These are phyloP conservation scores for Abelmoschus esculentus DNA, from an alignment of 345 rosid species.

Conservation along the genomic window DNA sequence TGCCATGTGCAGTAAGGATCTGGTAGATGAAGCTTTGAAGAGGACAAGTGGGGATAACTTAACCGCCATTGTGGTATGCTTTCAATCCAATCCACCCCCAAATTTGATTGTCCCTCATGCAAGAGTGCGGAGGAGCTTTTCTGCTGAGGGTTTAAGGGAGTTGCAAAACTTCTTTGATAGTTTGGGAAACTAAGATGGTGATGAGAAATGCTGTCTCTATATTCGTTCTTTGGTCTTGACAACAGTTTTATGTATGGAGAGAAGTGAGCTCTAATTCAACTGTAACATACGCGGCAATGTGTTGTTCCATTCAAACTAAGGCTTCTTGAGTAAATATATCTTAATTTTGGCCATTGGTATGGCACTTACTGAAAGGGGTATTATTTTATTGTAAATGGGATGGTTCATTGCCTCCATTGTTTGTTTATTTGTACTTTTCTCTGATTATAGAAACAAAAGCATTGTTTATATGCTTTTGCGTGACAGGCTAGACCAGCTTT, in stretches of 20 bases:
- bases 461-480: background rate
- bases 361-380: no score
- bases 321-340: no score
- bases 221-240: background rate
- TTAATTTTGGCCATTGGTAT: no score
- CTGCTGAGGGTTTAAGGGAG: constrained; percentile 58
- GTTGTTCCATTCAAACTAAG: constrained; percentile 13
- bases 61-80: constrained; percentile 66
- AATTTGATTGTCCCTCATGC: constrained; percentile 54
- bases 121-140: constrained; percentile 25
- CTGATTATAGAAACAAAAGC: background rate
- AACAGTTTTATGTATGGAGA: constrained; percentile 19
- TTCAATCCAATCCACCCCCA: constrained; percentile 61
- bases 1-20: constrained; percentile 55
- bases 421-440: background rate
- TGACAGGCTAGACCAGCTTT: background rate
- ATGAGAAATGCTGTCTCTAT: background rate
- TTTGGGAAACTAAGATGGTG: constrained; percentile 32
- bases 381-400: background rate
- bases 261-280: constrained; percentile 15
- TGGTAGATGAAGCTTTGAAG: constrained; percentile 39
- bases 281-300: constrained; percentile 45
- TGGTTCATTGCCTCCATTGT: background rate
- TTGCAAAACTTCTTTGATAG: constrained; percentile 63
- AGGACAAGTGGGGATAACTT: constrained; percentile 82